These are phyloP conservation scores for Fusarium sp. DNA, from an alignment of 2,329 filamentous ascomycete species.

Conservation along the genomic window DNA sequence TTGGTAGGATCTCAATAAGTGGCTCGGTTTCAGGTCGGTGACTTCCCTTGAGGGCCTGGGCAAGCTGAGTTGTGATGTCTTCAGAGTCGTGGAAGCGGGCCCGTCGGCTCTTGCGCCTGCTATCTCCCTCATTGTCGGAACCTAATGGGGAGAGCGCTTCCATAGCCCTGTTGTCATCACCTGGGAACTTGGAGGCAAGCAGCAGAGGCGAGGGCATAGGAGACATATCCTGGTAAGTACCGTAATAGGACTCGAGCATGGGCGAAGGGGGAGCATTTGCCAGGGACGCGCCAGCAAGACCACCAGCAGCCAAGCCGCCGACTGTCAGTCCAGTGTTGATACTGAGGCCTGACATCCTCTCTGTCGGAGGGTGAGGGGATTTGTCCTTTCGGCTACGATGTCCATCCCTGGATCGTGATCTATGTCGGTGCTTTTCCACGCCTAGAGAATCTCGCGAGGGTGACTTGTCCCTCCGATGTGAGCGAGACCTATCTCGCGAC, in stretches of 20 bases:
- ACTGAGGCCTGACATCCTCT: conserved; percentile 66
- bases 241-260: conserved; percentile 90
- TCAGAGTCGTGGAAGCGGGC: conserved; percentile 87
- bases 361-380: conserved; percentile 64
- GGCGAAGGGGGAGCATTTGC: conserved; percentile 80
- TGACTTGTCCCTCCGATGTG: conserved; percentile 45
- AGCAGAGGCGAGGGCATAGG: conserved; percentile 90
- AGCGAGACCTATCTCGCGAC: conserved; percentile 44
- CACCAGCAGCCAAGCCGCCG: conserved; percentile 38
- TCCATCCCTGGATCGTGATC: conserved; percentile 33
- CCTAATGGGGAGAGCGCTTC: conserved; percentile 67
- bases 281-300: conserved; percentile 59
- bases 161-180: conserved; percentile 63
- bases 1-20: conserved; percentile 86
- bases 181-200: conserved; percentile 61
- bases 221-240: conserved; percentile 93
- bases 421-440: conserved; percentile 36
- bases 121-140: conserved; percentile 61
- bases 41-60: conserved; percentile 78
- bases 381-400: conserved; percentile 52
- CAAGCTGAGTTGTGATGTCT: conserved; percentile 81
- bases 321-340: conserved; percentile 59
- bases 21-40: conserved; percentile 75
- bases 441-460: conserved; percentile 21
- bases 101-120: conserved; percentile 67